phyloP scores from a whole-genome alignment of 2,329 filamentous ascomycete genomes.

The Mollisiaceae sp. region DNA sequence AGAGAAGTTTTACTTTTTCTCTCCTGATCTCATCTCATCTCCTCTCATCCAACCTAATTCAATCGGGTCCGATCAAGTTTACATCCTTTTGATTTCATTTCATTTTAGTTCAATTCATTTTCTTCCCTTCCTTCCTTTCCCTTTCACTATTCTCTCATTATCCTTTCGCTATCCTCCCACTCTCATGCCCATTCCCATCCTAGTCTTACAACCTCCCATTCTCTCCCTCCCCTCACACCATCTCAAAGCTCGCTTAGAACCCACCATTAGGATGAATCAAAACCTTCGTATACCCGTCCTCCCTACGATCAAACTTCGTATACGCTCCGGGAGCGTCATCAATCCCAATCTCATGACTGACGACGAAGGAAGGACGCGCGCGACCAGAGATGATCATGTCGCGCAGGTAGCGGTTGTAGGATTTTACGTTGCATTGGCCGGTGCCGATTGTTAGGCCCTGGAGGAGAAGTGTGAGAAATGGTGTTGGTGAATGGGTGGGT shows the following conservation, averaged over 20 bases:
- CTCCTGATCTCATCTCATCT: too few species aligned
- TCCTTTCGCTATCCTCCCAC: too few species aligned
- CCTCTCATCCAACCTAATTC: too few species aligned
- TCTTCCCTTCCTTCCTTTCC: too few species aligned
- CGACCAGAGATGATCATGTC: conserved; percentile 68
- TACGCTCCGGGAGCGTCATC: conserved; percentile 66
- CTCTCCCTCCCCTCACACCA: not conserved
- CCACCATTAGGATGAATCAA: conserved; percentile 68
- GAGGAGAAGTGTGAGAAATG: not conserved
- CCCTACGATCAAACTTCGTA: conserved; percentile 68
- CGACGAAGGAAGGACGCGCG: conserved; percentile 70
- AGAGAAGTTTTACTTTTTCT: too few species aligned
- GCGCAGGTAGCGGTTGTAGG: conserved; percentile 68
- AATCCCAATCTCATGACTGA: conserved; percentile 67
- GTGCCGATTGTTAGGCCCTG: conserved; percentile 64
- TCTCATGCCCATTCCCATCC: not conserved
- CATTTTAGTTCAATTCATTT: too few species aligned
- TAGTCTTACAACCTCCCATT: not conserved
- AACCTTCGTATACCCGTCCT: conserved; percentile 72
- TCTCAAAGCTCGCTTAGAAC: conserved; percentile 9
- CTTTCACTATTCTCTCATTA: too few species aligned
- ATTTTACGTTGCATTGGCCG: conserved; percentile 71
- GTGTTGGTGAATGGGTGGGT: not conserved
- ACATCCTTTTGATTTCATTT: too few species aligned
- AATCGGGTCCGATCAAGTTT: too few species aligned